Conservation (phyloP, 1,284 basidiomycete genomes). For the Tilletia setariae region DNA sequence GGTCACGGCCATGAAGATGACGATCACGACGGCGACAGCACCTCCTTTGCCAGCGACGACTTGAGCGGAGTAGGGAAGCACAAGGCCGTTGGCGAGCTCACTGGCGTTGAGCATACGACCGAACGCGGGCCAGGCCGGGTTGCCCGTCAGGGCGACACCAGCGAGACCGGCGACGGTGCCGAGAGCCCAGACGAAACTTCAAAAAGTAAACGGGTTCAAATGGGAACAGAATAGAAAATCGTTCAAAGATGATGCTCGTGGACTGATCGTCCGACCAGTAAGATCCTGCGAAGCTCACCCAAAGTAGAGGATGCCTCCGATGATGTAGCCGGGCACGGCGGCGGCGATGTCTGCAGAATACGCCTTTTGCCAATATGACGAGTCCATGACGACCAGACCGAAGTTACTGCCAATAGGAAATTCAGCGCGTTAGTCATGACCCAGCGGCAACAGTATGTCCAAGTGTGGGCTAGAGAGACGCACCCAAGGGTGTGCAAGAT, state of each 20-base stretch:
- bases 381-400: constrained; percentile 45
- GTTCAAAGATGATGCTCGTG: no score
- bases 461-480: background rate
- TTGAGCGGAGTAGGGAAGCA: constrained; percentile 37
- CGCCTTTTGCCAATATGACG: constrained; percentile 45
- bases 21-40: constrained; percentile 42
- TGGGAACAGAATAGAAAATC: background rate
- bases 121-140: constrained; percentile 43
- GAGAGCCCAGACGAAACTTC: constrained; percentile 34
- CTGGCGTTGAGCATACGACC: constrained; percentile 27
- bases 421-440: background rate
- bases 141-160: constrained; percentile 25
- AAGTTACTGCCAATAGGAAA: constrained; percentile 27
- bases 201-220: constrained; percentile 18
- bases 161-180: constrained; percentile 43
- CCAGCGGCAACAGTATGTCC: no score
- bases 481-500: constrained; percentile 42
- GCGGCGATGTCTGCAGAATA: constrained; percentile 43
- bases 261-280: no score
- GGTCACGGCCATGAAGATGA: constrained; percentile 47
- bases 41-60: constrained; percentile 43
- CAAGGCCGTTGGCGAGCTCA: constrained; percentile 37
- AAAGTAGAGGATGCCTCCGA: constrained; percentile 48
- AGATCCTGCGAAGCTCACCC: background rate
- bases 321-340: constrained; percentile 43